Percentiles rank a stretch among this genome's conserved stretches.
Conservation (phyloP, 768 basidiomycete genomes). For the Termitomyces sp. region DNA sequence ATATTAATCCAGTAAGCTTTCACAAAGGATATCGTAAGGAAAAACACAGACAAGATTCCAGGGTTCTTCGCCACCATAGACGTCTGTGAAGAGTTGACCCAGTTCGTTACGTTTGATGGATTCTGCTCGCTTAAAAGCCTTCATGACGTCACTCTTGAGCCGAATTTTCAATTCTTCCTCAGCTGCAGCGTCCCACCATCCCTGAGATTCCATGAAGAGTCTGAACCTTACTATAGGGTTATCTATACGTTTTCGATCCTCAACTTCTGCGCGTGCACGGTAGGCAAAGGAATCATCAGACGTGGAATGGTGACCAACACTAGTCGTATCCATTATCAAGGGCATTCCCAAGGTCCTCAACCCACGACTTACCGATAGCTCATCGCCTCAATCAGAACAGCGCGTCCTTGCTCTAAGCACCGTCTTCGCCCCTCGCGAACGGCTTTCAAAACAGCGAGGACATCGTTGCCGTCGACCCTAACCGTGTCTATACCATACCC, state of each 20-base stretch:
- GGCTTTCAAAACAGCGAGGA: conserved; percentile 75
- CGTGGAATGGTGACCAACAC: conserved; percentile 91
- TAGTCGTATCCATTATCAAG: conserved; percentile 19
- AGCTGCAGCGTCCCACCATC: conserved; percentile 79
- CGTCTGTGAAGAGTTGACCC: conserved; percentile 80
- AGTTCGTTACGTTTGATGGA: conserved; percentile 60
- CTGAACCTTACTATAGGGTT: conserved; percentile 85
- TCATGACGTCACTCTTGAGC: conserved; percentile 70
- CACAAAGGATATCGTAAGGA: neutral
- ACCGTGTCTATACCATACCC: conserved; percentile 91
- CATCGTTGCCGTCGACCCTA: conserved; percentile 91
- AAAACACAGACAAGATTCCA: conserved; percentile 69
- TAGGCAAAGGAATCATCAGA: conserved; percentile 97
- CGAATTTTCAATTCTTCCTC: conserved; percentile 68
- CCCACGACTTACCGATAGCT: conserved; percentile 60
- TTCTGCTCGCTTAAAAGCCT: conserved; percentile 76
- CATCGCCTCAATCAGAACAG: conserved; percentile 87
- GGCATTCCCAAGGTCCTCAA: neutral
- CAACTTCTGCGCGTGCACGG: conserved; percentile 82
- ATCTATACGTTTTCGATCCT: conserved; percentile 86
- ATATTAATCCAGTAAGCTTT: neutral
- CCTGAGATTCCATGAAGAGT: conserved; percentile 74
- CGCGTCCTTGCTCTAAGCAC: conserved; percentile 74
- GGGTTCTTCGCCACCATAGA: conserved; percentile 81
- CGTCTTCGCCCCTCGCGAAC: conserved; percentile 65